Percentiles rank a stretch among this genome's conserved stretches.
These are phyloP conservation scores for Fragaria ananassa DNA, from an alignment of 306 rosid species.

Conservation along the genomic window DNA sequence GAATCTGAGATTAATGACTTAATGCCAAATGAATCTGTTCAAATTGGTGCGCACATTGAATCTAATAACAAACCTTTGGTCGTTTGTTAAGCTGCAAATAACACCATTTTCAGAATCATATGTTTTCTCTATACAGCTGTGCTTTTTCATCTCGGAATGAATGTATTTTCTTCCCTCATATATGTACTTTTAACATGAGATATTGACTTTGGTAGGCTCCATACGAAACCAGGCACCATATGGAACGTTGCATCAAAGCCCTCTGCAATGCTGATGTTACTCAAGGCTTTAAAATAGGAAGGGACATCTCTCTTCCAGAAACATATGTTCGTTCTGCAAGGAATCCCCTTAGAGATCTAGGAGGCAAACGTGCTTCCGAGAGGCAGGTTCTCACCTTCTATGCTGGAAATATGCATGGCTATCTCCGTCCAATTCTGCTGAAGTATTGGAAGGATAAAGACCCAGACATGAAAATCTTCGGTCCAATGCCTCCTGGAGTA, in stretches of 20 bases:
- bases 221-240: constrained; percentile 92
- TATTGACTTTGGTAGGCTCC: constrained; percentile 61
- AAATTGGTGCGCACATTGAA: not conserved
- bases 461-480: constrained; percentile 76
- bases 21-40: not conserved
- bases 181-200: constrained; percentile 8
- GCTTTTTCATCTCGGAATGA: not conserved
- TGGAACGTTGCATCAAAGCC: constrained; percentile 92
- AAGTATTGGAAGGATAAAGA: constrained; percentile 83
- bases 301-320: constrained; percentile 91
- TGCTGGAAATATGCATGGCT: constrained; percentile 88
- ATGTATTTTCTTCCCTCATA: constrained; percentile 6
- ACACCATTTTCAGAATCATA: not conserved
- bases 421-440: constrained; percentile 65
- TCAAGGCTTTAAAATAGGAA: constrained; percentile 76
- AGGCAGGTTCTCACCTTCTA: constrained; percentile 73
- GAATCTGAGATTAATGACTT: not conserved
- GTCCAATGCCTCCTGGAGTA: constrained; percentile 78
- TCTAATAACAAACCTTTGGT: not conserved
- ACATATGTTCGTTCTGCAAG: constrained; percentile 64
- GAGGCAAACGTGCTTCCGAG: constrained; percentile 74
- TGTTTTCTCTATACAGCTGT: not conserved
- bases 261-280: constrained; percentile 93
- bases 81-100: not conserved
- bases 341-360: constrained; percentile 76